Evolutionary conservation across 129 eudicot species (phyloP), one percentile per base, ranked within the genome.

Genomic region (Centrapalus pauciflorus): DNA sequence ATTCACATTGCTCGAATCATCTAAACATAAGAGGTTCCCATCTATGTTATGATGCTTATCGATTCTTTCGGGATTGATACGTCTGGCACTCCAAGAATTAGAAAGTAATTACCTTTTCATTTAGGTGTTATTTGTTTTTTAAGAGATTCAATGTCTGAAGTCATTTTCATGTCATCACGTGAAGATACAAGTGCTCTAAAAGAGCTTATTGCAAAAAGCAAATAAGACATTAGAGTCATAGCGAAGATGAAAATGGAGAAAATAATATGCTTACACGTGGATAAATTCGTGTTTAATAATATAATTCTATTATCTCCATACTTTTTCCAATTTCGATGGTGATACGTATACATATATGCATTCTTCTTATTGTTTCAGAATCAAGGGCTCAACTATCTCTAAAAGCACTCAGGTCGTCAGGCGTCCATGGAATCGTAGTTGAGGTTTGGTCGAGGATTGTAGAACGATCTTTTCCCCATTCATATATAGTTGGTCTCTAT

Each of bases 371-470:
- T 68, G 63, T 78, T 64, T 52, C 84, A 84, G 90, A 79, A 81
- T 81, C 65, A 84, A 84, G 82, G 90, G 87, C 62, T 75, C 81
- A 70, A 75, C 87, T 64, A 67, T 84, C 90, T 54, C 66, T 84
- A 24, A 84, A 78, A 78, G 90, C 90, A 67, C 90, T 84, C 72
- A 84, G 81, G 80, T 72, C 78, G 80, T 87, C 90, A 37, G 90
- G 90, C 30, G 87, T 84, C 80, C 87, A 84, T 38, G 90, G 90
- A 43, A 84, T 84, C 20, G 87, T 87, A 52, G 84, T 84, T 75
- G 90, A 84, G 67, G 90, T 84, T 58, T 84, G 90, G 90, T 84
- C 87, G 90, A 87, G 90, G 20, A 73, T 84, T 49, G 90, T 84
- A n/a, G 90, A 84, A 61, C 66, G 82, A 4, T 68, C 70, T 71